phyloP scores from a whole-genome alignment of 495 filamentous ascomycete genomes.

The Viridothelium virens region DNA sequence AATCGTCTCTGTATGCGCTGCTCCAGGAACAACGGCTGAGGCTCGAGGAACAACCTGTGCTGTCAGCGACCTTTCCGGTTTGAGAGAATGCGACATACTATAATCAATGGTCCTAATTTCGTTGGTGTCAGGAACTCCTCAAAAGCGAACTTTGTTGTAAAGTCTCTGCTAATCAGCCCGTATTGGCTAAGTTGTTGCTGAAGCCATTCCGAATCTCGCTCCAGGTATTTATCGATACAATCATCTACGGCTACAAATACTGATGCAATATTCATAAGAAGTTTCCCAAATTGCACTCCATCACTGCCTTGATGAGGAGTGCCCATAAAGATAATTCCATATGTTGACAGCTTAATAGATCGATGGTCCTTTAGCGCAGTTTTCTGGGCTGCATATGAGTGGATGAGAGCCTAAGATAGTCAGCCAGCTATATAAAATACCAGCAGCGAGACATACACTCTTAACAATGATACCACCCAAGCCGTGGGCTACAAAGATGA shows the following conservation, averaged over 20 bases:
- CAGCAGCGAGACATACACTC: not conserved
- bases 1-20: conserved; percentile 26
- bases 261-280: conserved; percentile 33
- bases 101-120: conserved; percentile 20
- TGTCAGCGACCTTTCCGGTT: conserved; percentile 11
- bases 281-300: conserved; percentile 22
- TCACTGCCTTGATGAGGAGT: conserved; percentile 31
- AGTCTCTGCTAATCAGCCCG: not conserved
- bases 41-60: conserved; percentile 32
- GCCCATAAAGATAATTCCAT: conserved; percentile 26
- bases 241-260: conserved; percentile 28
- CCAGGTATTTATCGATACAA: conserved; percentile 29
- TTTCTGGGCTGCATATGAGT: too few relatives aligned
- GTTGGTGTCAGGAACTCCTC: conserved; percentile 12
- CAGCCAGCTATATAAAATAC: too few relatives aligned
- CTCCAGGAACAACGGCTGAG: conserved; percentile 36
- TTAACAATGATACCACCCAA: not conserved
- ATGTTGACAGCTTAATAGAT: conserved; percentile 21
- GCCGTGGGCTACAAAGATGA: not conserved
- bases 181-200: conserved; percentile 33
- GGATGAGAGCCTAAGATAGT: too few relatives aligned
- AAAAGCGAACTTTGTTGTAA: not conserved
- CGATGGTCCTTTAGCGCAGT: too few relatives aligned
- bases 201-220: conserved; percentile 34
- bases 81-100: conserved; percentile 20